Evolutionary conservation across 208 protist species (phyloP).

Genomic region (Leptomonas pyrrhocoris): DNA sequence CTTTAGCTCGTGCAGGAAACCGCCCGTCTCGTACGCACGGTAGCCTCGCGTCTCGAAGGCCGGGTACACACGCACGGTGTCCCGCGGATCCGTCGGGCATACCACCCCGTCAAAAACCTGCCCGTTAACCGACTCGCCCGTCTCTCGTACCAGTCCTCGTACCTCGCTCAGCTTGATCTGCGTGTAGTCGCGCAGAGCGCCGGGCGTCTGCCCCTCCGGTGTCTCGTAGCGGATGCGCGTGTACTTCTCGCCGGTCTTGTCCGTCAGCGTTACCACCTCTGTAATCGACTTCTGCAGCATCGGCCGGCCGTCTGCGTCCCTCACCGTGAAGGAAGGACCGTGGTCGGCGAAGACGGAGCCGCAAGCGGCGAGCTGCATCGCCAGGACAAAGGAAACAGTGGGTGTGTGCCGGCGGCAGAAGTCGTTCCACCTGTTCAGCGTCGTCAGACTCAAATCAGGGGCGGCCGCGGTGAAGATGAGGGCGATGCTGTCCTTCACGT

Average conservation of each 20-base stretch:
- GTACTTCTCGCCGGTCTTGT: constrained; percentile 69
- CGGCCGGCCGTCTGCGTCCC: constrained; percentile 82
- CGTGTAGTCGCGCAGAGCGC: constrained; percentile 85
- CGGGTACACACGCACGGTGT: constrained; percentile 87
- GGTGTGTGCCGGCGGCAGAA: constrained; percentile 73
- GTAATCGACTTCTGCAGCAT: constrained; percentile 82
- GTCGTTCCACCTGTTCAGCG: constrained; percentile 71
- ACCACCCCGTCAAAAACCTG: constrained; percentile 75
- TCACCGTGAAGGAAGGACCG: constrained; percentile 71
- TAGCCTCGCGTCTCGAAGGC: constrained; percentile 77
- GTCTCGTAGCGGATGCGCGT: constrained; percentile 83
- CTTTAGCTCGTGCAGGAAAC: constrained; percentile 88
- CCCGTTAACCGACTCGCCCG: constrained; percentile 75
- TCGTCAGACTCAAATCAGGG: constrained; percentile 64
- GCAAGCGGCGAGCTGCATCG: constrained; percentile 62
- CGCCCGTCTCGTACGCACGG: constrained; percentile 76
- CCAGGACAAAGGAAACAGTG: constrained; percentile 82
- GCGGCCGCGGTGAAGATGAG: constrained; percentile 82
- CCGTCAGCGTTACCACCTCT: constrained; percentile 54
- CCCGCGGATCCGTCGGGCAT: constrained; percentile 69
- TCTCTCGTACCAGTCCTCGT: constrained; percentile 53
- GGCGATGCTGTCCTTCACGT: constrained; percentile 52
- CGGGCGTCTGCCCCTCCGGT: constrained; percentile 82
- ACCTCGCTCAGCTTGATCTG: constrained; percentile 88
- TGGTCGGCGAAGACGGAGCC: constrained; percentile 88